These are phyloP conservation scores for Chaetomidium leptoderma DNA, from an alignment of 495 filamentous ascomycete genomes.

Conservation along the genomic window DNA sequence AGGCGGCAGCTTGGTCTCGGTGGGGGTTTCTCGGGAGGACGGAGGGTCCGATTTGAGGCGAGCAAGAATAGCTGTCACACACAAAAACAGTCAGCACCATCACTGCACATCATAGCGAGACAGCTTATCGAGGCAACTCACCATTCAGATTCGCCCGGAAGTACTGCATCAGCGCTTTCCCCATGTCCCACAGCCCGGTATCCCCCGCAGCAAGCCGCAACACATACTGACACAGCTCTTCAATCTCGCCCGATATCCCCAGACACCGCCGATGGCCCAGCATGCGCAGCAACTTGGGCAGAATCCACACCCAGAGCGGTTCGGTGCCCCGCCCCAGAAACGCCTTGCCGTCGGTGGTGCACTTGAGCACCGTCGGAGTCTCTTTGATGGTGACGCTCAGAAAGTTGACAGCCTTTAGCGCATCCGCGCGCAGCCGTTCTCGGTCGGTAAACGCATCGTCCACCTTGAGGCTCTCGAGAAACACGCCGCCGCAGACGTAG, in stretches of 20 bases:
- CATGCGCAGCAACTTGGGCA: conserved; percentile 57
- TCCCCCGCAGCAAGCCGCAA: conserved; percentile 37
- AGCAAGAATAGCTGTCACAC: conserved; percentile 22
- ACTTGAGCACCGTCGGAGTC: conserved; percentile 66
- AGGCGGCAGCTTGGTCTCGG: conserved; percentile 26
- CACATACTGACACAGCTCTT: conserved; percentile 47
- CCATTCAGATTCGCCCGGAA: conserved; percentile 40
- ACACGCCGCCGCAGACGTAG: conserved; percentile 74
- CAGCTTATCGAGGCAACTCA: conserved; percentile 27
- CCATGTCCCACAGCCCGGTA: conserved; percentile 44
- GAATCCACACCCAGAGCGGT: conserved; percentile 76
- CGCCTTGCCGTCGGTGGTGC: conserved; percentile 32
- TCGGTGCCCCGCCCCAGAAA: conserved; percentile 50
- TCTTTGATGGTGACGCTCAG: conserved; percentile 68
- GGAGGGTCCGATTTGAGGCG: conserved; percentile 7
- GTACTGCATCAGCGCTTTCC: conserved; percentile 40
- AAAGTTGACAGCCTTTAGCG: conserved; percentile 59
- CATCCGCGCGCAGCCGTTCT: conserved; percentile 54
- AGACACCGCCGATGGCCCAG: conserved; percentile 46
- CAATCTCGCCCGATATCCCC: conserved; percentile 44
- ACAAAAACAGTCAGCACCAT: not conserved
- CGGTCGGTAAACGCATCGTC: conserved; percentile 58
- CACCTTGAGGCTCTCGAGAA: conserved; percentile 59
- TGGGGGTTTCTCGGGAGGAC: not conserved
- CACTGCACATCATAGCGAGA: not conserved